phyloP scores from a whole-genome alignment of 2,329 filamentous ascomycete species.

The Aspergillus japonicus region DNA sequence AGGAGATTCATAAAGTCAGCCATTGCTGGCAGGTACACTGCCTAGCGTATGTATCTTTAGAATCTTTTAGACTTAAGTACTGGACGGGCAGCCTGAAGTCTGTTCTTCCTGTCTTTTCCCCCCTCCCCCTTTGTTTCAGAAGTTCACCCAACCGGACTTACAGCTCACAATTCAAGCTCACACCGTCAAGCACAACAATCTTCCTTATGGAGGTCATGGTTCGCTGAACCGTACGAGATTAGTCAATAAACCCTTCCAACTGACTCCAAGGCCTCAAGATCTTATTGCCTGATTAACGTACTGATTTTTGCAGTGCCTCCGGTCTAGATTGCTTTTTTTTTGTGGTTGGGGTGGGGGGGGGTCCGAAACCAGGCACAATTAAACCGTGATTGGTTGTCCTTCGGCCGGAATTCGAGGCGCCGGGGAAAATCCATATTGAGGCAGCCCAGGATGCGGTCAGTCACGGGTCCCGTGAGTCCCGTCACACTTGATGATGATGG shows the following conservation, averaged over 20 bases:
- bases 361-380: conserved; percentile 3
- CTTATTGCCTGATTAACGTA: neutral
- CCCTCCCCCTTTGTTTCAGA: neutral
- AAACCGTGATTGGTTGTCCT: neutral
- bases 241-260: neutral
- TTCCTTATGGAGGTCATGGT: neutral
- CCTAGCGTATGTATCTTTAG: too few species aligned
- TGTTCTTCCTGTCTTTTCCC: neutral
- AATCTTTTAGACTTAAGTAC: too few species aligned
- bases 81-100: too few species aligned
- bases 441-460: too few species aligned
- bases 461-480: too few species aligned
- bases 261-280: neutral
- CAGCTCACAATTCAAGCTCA: neutral
- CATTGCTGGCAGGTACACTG: neutral
- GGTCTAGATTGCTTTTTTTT: neutral
- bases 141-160: too few species aligned
- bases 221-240: neutral
- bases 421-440: neutral
- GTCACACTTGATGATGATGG: neutral
- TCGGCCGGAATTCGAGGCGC: neutral
- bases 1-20: neutral
- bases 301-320: neutral
- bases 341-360: neutral
- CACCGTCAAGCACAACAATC: neutral